phyloP scores from a whole-genome alignment of 2,329 filamentous ascomycete species.

The Thermochaetoides dissita region DNA sequence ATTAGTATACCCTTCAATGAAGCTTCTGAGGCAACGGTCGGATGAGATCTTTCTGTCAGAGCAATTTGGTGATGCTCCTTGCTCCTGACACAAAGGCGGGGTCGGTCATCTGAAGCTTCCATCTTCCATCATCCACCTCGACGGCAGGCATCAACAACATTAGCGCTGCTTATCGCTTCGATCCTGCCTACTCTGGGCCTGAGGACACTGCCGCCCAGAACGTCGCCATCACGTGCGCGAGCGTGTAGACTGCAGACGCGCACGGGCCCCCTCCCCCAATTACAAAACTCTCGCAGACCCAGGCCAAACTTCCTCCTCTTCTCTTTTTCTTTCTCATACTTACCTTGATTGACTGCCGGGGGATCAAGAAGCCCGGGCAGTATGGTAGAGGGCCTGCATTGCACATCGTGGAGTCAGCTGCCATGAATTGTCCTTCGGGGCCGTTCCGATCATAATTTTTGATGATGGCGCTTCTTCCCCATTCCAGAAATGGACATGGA shows the following conservation, averaged over 20 bases:
- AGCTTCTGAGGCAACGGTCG: no score
- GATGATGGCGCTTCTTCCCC: slow-evolving; percentile 4
- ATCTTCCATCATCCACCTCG: no score
- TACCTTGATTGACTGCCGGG: slow-evolving; percentile 12
- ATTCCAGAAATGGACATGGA: slow-evolving; percentile 3
- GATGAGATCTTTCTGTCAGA: no score
- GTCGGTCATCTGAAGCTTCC: no score
- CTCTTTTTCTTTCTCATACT: slow-evolving; percentile 12
- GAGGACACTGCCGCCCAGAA: no score
- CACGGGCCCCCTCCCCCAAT: slow-evolving; percentile 2
- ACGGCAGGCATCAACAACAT: no score
- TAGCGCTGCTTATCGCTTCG: not conserved
- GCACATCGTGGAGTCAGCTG: slow-evolving; percentile 10
- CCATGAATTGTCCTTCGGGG: slow-evolving; percentile 11
- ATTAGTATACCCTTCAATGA: no score
- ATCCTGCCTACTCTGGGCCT: not conserved
- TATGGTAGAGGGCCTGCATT: slow-evolving; percentile 11
- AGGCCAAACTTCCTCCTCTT: slow-evolving; percentile 7
- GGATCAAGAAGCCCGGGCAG: slow-evolving; percentile 8
- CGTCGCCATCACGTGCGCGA: no score
- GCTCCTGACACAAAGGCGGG: no score
- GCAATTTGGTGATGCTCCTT: no score
- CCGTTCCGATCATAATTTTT: slow-evolving; percentile 12
- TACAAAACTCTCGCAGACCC: slow-evolving; percentile 4
- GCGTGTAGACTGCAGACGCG: slow-evolving; percentile 5